Percentiles rank a stretch among this genome's conserved stretches.
These are phyloP conservation scores for Nymphaea thermarum DNA, from an alignment of 164 flowering plant genomes.

Conservation along the genomic window DNA sequence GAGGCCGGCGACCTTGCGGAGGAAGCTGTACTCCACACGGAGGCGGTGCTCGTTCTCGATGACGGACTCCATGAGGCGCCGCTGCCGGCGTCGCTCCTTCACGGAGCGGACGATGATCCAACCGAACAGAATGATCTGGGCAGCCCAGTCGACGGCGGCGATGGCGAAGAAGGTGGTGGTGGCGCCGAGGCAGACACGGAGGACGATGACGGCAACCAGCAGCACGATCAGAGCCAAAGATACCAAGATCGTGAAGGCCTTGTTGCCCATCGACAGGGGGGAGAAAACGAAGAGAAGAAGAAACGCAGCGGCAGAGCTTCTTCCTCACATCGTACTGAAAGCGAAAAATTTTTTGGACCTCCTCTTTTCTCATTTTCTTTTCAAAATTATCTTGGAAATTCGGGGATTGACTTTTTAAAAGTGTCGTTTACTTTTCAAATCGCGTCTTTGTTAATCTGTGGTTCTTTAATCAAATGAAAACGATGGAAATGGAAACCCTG, in stretches of 20 bases:
- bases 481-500: too few species aligned
- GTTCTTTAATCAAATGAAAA: too few species aligned
- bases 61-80: slow-evolving; percentile 18
- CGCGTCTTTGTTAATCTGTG: neutral
- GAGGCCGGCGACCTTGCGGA: slow-evolving; percentile 70
- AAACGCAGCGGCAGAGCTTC: neutral
- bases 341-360: neutral
- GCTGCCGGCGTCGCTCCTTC: slow-evolving; percentile 8
- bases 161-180: slow-evolving; percentile 43
- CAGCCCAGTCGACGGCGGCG: slow-evolving; percentile 35
- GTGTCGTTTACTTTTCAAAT: neutral
- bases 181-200: slow-evolving; percentile 26
- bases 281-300: slow-evolving; percentile 2
- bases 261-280: slow-evolving; percentile 45
- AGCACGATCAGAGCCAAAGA: slow-evolving; percentile 16
- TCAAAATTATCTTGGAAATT: neutral
- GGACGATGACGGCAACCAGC: slow-evolving; percentile 25
- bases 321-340: neutral
- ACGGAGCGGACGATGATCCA: slow-evolving; percentile 20
- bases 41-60: slow-evolving; percentile 49
- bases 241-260: slow-evolving; percentile 26
- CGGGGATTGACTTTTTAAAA: neutral
- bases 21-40: slow-evolving; percentile 70
- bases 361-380: neutral
- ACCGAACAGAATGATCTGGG: slow-evolving; percentile 25